Percentiles rank a stretch among this genome's conserved stretches.
Conservation (phyloP, 257 asterid genomes). For the Knoxia roxburghii region DNA sequence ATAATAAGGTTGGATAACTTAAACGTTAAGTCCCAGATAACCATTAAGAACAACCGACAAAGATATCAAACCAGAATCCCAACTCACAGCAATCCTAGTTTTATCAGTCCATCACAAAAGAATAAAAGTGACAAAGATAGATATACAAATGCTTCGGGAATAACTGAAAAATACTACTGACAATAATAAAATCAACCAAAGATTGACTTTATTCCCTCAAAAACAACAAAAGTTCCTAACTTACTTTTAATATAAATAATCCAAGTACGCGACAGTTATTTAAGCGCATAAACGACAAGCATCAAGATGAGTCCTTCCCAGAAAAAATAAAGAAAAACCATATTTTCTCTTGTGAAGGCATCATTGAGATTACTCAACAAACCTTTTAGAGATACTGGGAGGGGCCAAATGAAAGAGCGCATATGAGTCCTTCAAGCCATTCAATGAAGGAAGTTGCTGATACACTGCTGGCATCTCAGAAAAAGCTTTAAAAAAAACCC, state of each 20-base stretch:
- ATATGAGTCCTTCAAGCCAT: conserved; percentile 14
- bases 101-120: not conserved
- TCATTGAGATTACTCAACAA: not conserved
- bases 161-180: not conserved
- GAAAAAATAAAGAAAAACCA: not conserved
- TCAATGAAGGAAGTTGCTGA: conserved; percentile 24
- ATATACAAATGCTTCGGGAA: too few species aligned
- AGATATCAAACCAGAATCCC: not conserved
- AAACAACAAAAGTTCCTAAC: too few species aligned
- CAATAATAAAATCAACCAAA: not conserved
- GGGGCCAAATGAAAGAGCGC: not conserved
- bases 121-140: too few species aligned
- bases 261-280: too few species aligned
- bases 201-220: too few species aligned
- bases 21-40: not conserved
- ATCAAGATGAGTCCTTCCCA: not conserved
- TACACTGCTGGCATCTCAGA: conserved; percentile 14
- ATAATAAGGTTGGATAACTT: not conserved
- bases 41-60: not conserved
- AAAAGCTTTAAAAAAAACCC: not conserved
- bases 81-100: not conserved
- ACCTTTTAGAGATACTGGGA: conserved; percentile 17
- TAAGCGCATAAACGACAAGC: not conserved
- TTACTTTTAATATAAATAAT: too few species aligned
- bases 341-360: not conserved